Percentiles rank a stretch among this genome's conserved stretches.
phyloP scores from a whole-genome alignment of 176 grass and related monocot genomes.

The Triticum monococcum region DNA sequence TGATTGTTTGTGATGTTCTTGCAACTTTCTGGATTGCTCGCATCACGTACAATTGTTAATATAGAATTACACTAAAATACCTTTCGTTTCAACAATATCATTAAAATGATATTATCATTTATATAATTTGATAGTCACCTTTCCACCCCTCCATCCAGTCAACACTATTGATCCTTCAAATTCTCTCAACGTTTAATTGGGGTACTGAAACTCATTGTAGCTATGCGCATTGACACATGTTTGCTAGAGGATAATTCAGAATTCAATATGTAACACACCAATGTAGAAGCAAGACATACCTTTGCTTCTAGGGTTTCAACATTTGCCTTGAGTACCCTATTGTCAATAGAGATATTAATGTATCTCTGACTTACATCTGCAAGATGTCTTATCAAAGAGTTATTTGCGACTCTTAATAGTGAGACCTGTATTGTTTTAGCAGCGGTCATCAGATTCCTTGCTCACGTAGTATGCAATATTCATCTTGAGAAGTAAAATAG shows the following conservation, averaged over 20 bases:
- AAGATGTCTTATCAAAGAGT: conserved; percentile 52
- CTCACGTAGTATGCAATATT: background rate
- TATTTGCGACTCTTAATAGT: conserved; percentile 62
- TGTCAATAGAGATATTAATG: conserved; percentile 44
- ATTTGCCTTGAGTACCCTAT: conserved; percentile 59
- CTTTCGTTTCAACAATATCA: background rate
- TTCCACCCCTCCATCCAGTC: background rate
- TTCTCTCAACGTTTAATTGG: background rate
- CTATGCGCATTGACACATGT: background rate
- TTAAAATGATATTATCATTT: background rate
- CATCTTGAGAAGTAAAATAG: background rate
- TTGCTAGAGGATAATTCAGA: background rate
- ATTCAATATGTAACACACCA: background rate
- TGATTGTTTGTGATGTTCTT: background rate
- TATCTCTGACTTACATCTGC: conserved; percentile 55
- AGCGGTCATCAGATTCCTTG: background rate
- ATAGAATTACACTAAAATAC: background rate
- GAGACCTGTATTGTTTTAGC: conserved; percentile 39
- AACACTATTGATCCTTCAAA: background rate
- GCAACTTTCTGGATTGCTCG: background rate
- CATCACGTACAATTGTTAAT: background rate
- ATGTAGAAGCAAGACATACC: conserved; percentile 34
- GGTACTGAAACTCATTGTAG: background rate
- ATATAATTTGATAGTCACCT: background rate
- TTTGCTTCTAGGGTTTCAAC: conserved; percentile 59